Percentiles rank a stretch among this genome's conserved stretches.
Evolutionary conservation across 306 rosid genomes (phyloP).

Genomic region (Clitoria ternatea): DNA sequence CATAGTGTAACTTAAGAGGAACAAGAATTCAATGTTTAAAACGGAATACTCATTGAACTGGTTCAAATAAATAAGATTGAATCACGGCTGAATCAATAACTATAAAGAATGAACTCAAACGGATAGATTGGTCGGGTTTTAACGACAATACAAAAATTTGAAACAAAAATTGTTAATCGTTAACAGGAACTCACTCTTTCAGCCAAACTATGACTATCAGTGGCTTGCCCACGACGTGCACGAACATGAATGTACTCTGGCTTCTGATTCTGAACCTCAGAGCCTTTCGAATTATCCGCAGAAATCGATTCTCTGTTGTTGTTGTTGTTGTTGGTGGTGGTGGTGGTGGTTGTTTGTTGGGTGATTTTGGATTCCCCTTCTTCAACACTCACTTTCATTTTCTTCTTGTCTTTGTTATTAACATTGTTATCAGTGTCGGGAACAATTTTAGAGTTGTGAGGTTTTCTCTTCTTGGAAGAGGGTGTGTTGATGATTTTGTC

Average conservation of each 20-base stretch:
- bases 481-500: too few species aligned
- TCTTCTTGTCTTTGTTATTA: slow-evolving; percentile 54
- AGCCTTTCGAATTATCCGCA: slow-evolving; percentile 72
- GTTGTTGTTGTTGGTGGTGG: slow-evolving; percentile 24
- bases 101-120: too few species aligned
- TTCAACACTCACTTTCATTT: slow-evolving; percentile 47
- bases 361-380: slow-evolving; percentile 69
- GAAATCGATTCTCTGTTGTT: slow-evolving; percentile 22
- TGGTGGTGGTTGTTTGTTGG: slow-evolving; percentile 36
- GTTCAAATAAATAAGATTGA: too few species aligned
- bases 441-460: background rate
- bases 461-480: background rate
- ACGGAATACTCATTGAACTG: too few species aligned
- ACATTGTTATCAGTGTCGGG: too few species aligned
- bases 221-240: slow-evolving; percentile 95
- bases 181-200: slow-evolving; percentile 62
- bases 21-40: too few species aligned
- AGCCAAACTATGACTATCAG: slow-evolving; percentile 94
- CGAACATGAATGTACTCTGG: slow-evolving; percentile 89
- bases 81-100: too few species aligned
- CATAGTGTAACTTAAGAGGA: too few species aligned
- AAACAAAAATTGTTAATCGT: too few species aligned
- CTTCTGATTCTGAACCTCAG: slow-evolving; percentile 76
- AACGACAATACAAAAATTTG: too few species aligned
- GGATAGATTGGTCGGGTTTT: too few species aligned